These are phyloP conservation scores for Taphrina pruni DNA, from an alignment of 1,139 yeast genomes.

Conservation along the genomic window DNA sequence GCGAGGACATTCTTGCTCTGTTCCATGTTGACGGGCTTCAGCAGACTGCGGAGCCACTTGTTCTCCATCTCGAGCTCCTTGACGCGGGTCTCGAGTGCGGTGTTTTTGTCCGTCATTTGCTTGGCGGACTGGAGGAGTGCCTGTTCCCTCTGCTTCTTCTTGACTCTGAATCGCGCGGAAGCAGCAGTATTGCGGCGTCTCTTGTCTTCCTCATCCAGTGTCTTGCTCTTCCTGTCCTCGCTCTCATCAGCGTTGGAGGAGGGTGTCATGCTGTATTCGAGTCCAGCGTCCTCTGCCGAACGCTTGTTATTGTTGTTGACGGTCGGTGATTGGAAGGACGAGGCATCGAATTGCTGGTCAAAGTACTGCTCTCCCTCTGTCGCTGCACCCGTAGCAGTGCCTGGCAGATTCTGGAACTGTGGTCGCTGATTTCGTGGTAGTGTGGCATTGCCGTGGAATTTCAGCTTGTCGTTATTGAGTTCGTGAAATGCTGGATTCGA, in stretches of 20 bases:
- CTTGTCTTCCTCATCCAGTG: constrained; percentile 62
- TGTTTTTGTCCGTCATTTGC: constrained; percentile 67
- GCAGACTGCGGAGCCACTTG: constrained; percentile 73
- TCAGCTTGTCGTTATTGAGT: background rate
- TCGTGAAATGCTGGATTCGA: background rate
- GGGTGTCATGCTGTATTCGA: constrained; percentile 10
- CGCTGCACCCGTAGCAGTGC: constrained; percentile 2
- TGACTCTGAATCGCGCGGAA: constrained; percentile 76
- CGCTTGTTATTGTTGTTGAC: constrained; percentile 3
- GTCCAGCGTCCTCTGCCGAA: constrained; percentile 16
- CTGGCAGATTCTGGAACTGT: constrained; percentile 10
- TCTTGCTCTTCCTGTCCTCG: constrained; percentile 12
- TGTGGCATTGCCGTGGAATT: background rate
- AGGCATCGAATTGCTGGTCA: background rate
- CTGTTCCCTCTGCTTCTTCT: constrained; percentile 81
- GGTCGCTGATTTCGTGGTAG: constrained; percentile 13
- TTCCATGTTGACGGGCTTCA: constrained; percentile 48
- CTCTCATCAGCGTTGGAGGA: constrained; percentile 17
- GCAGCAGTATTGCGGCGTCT: constrained; percentile 81
- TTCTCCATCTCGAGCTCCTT: constrained; percentile 83
- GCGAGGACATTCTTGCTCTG: constrained; percentile 33
- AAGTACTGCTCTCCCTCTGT: background rate
- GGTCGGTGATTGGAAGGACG: background rate
- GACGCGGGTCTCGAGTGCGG: constrained; percentile 65
- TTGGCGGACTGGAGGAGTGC: constrained; percentile 75